These are phyloP conservation scores for Ogataea hybrid DNA, from an alignment of 1,139 yeast genomes.

Conservation along the genomic window DNA sequence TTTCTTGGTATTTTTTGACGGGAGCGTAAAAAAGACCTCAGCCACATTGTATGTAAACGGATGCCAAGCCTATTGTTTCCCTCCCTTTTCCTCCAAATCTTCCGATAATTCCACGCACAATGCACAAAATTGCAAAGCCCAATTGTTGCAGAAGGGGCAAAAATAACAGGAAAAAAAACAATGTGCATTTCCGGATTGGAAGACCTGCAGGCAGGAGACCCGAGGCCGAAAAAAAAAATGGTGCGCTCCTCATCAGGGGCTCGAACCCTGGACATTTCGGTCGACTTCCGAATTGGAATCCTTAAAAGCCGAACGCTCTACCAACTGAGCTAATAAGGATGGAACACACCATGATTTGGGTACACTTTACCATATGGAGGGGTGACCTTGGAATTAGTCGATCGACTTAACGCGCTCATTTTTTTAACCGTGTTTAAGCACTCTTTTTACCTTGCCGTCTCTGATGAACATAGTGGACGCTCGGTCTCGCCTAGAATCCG, in stretches of 20 bases:
- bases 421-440: conserved; percentile 1
- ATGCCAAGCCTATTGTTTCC: not conserved
- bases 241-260: conserved; percentile 43
- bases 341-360: conserved; percentile 11
- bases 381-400: not conserved
- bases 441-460: conserved; percentile 1
- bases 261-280: conserved; percentile 51
- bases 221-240: conserved; percentile 1
- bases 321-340: conserved; percentile 47
- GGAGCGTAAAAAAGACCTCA: not conserved
- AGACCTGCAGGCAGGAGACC: not conserved
- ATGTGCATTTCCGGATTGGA: not conserved
- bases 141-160: not conserved
- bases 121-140: not conserved
- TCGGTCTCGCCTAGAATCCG: conserved; percentile 1
- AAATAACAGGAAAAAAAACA: not conserved
- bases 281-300: conserved; percentile 30
- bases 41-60: not conserved
- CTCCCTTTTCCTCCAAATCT: too few relatives aligned
- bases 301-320: conserved; percentile 51
- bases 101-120: not conserved
- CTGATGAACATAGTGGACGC: conserved; percentile 5
- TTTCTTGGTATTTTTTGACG: not conserved
- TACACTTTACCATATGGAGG: too few relatives aligned
- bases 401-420: conserved; percentile 1